A percentile compares a stretch with the other conserved stretches of the same genome.
Conservation (phyloP, 2,329 filamentous ascomycete genomes). For the Dothideomycetes sp. region DNA sequence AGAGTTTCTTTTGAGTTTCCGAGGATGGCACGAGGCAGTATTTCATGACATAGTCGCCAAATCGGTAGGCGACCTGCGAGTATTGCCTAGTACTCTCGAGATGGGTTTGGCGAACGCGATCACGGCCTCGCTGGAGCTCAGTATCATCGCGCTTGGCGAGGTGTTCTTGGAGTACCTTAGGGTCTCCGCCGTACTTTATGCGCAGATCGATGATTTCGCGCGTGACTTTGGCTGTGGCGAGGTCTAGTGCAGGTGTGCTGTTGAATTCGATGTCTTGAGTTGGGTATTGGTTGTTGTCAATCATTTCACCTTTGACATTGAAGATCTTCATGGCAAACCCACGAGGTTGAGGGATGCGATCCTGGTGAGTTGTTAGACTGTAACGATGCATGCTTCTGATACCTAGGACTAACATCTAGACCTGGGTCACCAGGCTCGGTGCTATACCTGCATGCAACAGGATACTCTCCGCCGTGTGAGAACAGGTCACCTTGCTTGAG, state of each 20-base stretch:
- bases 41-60: constrained; percentile 37
- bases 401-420: constrained; percentile 19
- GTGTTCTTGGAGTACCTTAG: constrained; percentile 29
- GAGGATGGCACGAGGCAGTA: constrained; percentile 34
- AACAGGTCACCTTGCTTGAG: constrained; percentile 33
- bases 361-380: constrained; percentile 9
- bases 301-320: constrained; percentile 32
- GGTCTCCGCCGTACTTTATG: constrained; percentile 26
- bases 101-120: constrained; percentile 29
- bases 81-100: constrained; percentile 30
- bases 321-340: constrained; percentile 41
- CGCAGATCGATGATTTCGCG: constrained; percentile 32
- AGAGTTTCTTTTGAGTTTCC: constrained; percentile 29
- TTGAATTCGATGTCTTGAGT: constrained; percentile 40
- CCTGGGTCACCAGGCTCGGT: constrained; percentile 28
- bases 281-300: constrained; percentile 24
- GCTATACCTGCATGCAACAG: constrained; percentile 26
- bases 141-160: constrained; percentile 27
- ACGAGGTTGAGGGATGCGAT: constrained; percentile 33
- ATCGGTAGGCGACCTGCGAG: constrained; percentile 38
- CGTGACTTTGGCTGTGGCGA: constrained; percentile 34
- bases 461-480: constrained; percentile 20
- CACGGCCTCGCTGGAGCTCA: constrained; percentile 28
- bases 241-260: constrained; percentile 35
- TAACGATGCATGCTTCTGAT: neutral